Conservation (phyloP, 1,284 basidiomycete species). For the Afroboletus lepidellus region DNA sequence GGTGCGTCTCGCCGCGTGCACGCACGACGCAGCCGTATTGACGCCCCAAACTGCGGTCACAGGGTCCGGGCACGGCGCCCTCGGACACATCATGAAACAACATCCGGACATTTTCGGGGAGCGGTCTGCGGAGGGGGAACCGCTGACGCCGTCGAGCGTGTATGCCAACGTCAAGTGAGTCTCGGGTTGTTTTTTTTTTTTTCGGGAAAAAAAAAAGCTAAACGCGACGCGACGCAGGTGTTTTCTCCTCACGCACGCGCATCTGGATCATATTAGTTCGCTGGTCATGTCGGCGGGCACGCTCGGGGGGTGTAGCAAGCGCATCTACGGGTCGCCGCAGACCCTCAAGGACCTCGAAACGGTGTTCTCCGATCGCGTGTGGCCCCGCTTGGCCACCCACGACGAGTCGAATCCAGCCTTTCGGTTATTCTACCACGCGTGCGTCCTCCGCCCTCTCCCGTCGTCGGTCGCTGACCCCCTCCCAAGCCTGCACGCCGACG, state of each 20-base stretch:
- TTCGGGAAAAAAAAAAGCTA: conserved; percentile 22
- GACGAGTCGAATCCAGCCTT: conserved; percentile 54
- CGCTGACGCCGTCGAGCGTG: conserved; percentile 22
- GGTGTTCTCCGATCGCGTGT: conserved; percentile 76
- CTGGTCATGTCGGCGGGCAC: conserved; percentile 77
- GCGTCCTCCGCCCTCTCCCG: conserved; percentile 32
- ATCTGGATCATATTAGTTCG: conserved; percentile 79
- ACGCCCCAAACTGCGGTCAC: background rate
- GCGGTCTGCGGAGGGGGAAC: conserved; percentile 7
- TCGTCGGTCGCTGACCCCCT: too few relatives aligned
- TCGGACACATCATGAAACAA: conserved; percentile 50
- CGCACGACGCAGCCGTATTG: background rate
- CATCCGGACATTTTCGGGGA: conserved; percentile 53
- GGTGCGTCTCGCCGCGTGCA: conserved; percentile 47
- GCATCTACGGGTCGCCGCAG: conserved; percentile 59
- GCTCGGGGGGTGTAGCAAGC: conserved; percentile 57
- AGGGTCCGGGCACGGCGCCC: conserved; percentile 63
- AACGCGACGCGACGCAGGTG: conserved; percentile 38
- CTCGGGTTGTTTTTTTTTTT: background rate
- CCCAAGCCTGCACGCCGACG: conserved; percentile 47
- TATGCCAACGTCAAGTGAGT: conserved; percentile 35
- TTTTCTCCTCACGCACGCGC: conserved; percentile 78
- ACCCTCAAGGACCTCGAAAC: conserved; percentile 68
- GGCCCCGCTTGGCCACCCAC: conserved; percentile 82
- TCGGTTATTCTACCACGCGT: conserved; percentile 61